Base-by-base conservation (phyloP, 176 grass and related monocot genomes). In the Musa itinerans region DNA sequence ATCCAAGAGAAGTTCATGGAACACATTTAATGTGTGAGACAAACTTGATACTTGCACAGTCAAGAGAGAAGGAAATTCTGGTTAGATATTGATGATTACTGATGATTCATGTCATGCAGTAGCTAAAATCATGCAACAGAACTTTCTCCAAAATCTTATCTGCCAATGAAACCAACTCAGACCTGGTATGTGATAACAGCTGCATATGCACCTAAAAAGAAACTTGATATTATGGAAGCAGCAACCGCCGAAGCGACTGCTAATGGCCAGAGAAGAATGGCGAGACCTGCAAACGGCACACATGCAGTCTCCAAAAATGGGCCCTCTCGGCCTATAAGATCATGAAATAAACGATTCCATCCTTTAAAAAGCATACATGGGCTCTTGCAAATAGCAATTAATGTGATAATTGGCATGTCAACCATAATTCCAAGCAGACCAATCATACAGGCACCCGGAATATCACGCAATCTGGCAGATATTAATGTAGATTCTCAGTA, bases 281-380 rank as follows among this genome's bases (percentile, higher is more conserved):
- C 95, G 64, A 99, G 86, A 80, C 95, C 95, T 52, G 95, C 95
- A 62, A 99, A 94, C 54, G 95, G 95, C 63, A 99, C 95, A 80
- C 95, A 99, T 8, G 90, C 95, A 23, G 95, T 99, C 80, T 99
- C 95, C 82, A 99, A 69, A 72, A 99, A 99, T 16, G 95, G 95
- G 19, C 95, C 95, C 80, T 94, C 95, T 79, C 95, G 82, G 26
- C 90, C 95, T 61, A 99, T 84, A 80, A 99, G 78, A 83, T 99
- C 95, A 51, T 91, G 86, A 75, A 91, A 81, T 50, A 99, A 78
- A 59, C 95, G 82, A 64, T 89, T 89, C 95, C 95, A 99, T 75
- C 95, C 95, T 85, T 99, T 99, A 75, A 99, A 79, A 80, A 99
- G 88, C 95, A 99, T 99, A 71, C 87, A 86, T 29, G 95, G 95